Evolutionary conservation across 192 early-diverging fungal species (phyloP).

Genomic region (Backusella psychrophila): DNA sequence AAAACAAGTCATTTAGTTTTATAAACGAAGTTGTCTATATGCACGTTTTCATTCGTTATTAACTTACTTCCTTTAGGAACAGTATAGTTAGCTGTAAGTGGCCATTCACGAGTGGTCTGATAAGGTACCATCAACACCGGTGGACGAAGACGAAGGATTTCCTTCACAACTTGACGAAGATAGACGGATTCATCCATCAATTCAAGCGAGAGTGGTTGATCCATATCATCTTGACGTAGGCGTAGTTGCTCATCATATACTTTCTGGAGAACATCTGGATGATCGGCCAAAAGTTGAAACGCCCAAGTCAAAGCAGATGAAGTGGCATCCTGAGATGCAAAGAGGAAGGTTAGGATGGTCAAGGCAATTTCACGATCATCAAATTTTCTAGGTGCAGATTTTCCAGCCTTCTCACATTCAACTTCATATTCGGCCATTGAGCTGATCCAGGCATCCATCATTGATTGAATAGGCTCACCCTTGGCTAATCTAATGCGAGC

Average conservation of each 20-base stretch:
- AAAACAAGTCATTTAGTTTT: background rate
- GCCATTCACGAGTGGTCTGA: conserved; percentile 33
- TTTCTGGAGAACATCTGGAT: conserved; percentile 37
- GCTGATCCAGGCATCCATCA: conserved; percentile 41
- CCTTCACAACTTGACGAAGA: conserved; percentile 39
- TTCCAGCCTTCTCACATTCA: conserved; percentile 17
- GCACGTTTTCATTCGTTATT: background rate
- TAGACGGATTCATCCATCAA: conserved; percentile 35
- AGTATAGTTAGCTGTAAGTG: conserved; percentile 29
- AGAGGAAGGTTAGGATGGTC: conserved; percentile 43
- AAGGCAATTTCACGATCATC: conserved; percentile 40
- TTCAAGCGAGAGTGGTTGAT: conserved; percentile 17
- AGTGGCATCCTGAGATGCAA: conserved; percentile 45
- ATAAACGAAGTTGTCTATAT: background rate
- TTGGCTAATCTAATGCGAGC: conserved; percentile 31
- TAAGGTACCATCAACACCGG: conserved; percentile 44
- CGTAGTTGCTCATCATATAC: conserved; percentile 34
- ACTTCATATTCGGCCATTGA: conserved; percentile 30
- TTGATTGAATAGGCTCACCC: conserved; percentile 25
- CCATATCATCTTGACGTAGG: conserved; percentile 18
- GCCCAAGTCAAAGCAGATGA: conserved; percentile 45
- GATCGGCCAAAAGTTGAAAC: conserved; percentile 43
- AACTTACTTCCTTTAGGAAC: conserved; percentile 32
- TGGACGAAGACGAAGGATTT: conserved; percentile 37
- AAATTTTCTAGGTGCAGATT: conserved; percentile 30